phyloP scores from a whole-genome alignment of 1,139 yeast genomes.

The Debaryomycetaceae sp. region DNA sequence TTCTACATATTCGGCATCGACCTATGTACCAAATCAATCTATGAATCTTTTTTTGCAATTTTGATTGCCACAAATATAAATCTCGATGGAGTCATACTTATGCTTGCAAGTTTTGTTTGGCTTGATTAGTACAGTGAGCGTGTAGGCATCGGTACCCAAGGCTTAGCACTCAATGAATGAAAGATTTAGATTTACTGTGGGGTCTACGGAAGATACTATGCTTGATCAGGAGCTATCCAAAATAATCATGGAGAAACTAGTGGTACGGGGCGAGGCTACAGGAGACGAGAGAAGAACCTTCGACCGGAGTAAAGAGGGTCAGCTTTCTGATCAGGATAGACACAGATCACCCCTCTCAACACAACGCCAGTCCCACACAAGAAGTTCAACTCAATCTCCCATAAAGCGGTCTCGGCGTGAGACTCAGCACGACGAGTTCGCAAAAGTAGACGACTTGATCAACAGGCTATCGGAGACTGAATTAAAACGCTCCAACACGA shows the following conservation, averaged over 20 bases:
- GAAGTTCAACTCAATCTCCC: conserved; percentile 1
- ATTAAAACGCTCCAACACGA: not conserved
- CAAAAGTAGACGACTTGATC: conserved; percentile 1
- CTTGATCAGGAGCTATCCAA: conserved; percentile 1
- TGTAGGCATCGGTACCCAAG: no score
- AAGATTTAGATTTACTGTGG: not conserved
- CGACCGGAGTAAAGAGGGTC: not conserved
- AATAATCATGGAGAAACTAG: not conserved
- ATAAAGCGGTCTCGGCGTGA: not conserved
- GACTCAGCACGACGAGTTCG: not conserved
- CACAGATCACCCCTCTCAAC: not conserved
- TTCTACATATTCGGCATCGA: not conserved
- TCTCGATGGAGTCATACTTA: not conserved
- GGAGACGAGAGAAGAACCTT: not conserved
- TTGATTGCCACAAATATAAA: not conserved
- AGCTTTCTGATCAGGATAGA: not conserved
- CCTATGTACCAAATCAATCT: not conserved
- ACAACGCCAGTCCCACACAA: not conserved
- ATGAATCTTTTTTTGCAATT: not conserved
- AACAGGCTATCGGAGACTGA: conserved; percentile 1
- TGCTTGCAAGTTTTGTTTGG: no score
- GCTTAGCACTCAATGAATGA: not conserved
- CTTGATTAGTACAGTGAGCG: no score
- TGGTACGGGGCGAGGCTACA: not conserved
- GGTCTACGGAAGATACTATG: not conserved